phyloP scores from a whole-genome alignment of 768 basidiomycete genomes.

The Cyclocybe aegerita region DNA sequence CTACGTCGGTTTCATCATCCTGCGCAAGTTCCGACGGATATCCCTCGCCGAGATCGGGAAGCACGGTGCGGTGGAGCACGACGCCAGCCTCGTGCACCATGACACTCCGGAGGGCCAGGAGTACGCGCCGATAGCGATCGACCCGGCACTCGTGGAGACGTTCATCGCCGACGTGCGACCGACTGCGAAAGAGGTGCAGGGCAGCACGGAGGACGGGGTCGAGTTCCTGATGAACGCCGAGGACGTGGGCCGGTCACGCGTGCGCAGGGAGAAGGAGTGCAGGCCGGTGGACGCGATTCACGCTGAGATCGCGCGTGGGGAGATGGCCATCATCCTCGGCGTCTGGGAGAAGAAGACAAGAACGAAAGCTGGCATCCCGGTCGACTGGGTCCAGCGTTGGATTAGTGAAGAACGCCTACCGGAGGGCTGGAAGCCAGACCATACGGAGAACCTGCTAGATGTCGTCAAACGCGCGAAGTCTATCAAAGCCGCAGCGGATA shows the following conservation, averaged over 20 bases:
- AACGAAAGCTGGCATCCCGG: constrained; percentile 39
- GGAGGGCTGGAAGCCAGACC: constrained; percentile 39
- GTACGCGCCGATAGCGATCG: constrained; percentile 44
- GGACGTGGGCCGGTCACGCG: constrained; percentile 49
- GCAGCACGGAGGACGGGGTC: constrained; percentile 10
- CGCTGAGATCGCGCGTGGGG: constrained; percentile 64
- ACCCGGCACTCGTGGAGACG: constrained; percentile 34
- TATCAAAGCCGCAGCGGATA: constrained; percentile 28
- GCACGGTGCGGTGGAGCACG: constrained; percentile 55
- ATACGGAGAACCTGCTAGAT: constrained; percentile 32
- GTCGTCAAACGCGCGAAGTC: constrained; percentile 30
- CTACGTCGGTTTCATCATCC: constrained; percentile 43
- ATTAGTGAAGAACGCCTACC: constrained; percentile 53
- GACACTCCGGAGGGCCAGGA: constrained; percentile 36
- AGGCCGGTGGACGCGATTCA: constrained; percentile 43
- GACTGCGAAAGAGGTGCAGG: constrained; percentile 25
- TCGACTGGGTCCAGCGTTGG: constrained; percentile 50
- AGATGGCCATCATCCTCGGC: constrained; percentile 65
- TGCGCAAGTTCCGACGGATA: constrained; percentile 37
- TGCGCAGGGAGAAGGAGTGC: constrained; percentile 49
- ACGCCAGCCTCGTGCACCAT: constrained; percentile 59
- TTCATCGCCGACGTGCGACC: constrained; percentile 35
- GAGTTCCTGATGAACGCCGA: constrained; percentile 32
- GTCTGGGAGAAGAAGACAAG: constrained; percentile 46
- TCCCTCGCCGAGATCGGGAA: constrained; percentile 40